Evolutionary conservation across 164 flowering plant genomes (phyloP).

Genomic region (Echeveria elegans): DNA sequence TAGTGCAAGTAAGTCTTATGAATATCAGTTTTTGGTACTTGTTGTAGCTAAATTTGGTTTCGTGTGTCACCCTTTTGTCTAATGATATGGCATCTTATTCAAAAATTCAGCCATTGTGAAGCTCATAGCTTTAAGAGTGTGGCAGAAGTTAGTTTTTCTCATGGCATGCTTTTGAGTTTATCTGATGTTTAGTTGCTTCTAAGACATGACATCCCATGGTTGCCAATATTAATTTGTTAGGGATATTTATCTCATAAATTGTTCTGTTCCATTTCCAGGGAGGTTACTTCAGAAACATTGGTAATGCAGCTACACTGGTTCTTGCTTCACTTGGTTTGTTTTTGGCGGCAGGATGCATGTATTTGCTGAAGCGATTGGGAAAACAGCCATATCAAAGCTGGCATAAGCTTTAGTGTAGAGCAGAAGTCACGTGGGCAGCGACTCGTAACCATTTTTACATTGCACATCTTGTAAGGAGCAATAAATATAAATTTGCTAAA

Average conservation of each 20-base stretch:
- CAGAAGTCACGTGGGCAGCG: background rate
- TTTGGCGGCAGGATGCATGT: constrained; percentile 66
- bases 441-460: background rate
- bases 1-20: constrained; percentile 38
- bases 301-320: constrained; percentile 54
- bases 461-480: background rate
- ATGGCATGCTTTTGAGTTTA: background rate
- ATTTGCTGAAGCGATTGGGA: constrained; percentile 48
- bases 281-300: constrained; percentile 41
- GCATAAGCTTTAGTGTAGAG: constrained; percentile 28
- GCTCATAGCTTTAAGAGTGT: background rate
- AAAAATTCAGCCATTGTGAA: background rate
- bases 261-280: constrained; percentile 32
- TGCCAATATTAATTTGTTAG: background rate
- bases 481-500: no score
- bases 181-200: background rate
- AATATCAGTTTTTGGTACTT: background rate
- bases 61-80: background rate
- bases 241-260: background rate
- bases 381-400: constrained; percentile 59
- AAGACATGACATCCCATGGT: background rate
- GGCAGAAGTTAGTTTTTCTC: no score
- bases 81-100: background rate
- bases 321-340: constrained; percentile 63
- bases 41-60: background rate